phyloP scores from a whole-genome alignment of 225 moss, liverwort and hornwort genomes.

The Takakia lepidozioides region DNA sequence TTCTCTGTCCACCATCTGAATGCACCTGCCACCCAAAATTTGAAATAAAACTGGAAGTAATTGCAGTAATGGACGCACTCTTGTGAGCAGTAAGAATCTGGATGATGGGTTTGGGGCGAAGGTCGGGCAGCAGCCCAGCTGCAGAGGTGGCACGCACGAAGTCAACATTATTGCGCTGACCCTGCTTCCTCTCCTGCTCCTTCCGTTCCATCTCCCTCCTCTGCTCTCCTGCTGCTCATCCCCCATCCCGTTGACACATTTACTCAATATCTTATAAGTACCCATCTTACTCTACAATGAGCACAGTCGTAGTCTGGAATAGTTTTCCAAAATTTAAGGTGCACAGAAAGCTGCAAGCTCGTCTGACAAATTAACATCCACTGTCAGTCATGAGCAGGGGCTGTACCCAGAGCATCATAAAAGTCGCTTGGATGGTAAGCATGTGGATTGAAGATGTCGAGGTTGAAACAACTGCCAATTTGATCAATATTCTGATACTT shows the following conservation, averaged over 20 bases:
- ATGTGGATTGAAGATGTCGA: constrained; percentile 68
- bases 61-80: too few species aligned
- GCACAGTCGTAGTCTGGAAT: not conserved
- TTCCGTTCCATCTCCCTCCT: constrained; percentile 67
- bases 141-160: constrained; percentile 57
- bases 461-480: constrained; percentile 72
- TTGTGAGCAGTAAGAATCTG: constrained; percentile 54
- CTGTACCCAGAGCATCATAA: constrained; percentile 63
- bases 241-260: not conserved
- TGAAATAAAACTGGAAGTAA: not conserved
- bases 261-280: not conserved
- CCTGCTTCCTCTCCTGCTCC: constrained; percentile 82
- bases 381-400: not conserved
- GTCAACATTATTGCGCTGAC: constrained; percentile 61
- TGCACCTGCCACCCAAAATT: not conserved
- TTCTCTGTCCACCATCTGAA: too few species aligned
- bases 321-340: not conserved
- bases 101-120: constrained; percentile 7
- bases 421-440: constrained; percentile 63
- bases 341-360: too few species aligned
- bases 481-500: constrained; percentile 79
- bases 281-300: not conserved
- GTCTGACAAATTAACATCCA: too few species aligned
- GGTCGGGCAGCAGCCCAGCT: constrained; percentile 1
- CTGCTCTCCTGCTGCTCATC: constrained; percentile 59